phyloP scores from a whole-genome alignment of 2,329 filamentous ascomycete species.

The Parastagonospora nodorum region DNA sequence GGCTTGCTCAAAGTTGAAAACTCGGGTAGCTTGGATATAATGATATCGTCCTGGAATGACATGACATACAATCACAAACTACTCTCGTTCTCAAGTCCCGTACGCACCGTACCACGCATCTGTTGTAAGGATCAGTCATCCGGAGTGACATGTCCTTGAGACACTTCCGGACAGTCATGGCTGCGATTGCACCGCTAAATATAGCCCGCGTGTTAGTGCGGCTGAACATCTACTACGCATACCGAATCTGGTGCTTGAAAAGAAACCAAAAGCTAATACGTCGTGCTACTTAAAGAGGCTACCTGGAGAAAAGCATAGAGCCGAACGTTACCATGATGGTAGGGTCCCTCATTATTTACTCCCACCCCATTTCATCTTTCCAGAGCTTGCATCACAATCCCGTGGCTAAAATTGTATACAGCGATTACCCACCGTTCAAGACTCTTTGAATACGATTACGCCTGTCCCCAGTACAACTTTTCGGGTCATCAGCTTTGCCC shows the following conservation, averaged over 20 bases:
- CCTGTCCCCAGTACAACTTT: background rate
- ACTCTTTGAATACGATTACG: background rate
- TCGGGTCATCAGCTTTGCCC: slow-evolving; percentile 14
- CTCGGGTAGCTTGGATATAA: slow-evolving; percentile 14
- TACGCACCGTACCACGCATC: background rate
- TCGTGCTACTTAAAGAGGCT: background rate
- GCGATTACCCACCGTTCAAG: no score
- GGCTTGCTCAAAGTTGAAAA: background rate
- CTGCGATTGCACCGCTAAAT: background rate
- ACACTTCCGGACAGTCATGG: background rate
- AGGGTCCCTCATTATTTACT: no score
- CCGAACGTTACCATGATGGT: background rate
- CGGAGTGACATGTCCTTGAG: background rate
- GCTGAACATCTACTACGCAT: slow-evolving; percentile 16
- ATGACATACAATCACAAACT: slow-evolving; percentile 5
- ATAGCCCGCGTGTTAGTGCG: slow-evolving; percentile 7
- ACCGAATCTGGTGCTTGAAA: slow-evolving; percentile 1
- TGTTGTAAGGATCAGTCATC: background rate
- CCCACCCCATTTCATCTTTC: no score
- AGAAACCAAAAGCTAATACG: background rate
- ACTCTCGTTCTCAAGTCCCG: background rate
- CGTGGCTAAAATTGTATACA: no score
- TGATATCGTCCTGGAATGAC: slow-evolving; percentile 22
- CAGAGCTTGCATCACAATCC: no score
- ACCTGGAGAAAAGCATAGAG: background rate